Evolutionary conservation across 768 basidiomycete genomes (phyloP).

Genomic region (Boletus pseudo-olivaceus): DNA sequence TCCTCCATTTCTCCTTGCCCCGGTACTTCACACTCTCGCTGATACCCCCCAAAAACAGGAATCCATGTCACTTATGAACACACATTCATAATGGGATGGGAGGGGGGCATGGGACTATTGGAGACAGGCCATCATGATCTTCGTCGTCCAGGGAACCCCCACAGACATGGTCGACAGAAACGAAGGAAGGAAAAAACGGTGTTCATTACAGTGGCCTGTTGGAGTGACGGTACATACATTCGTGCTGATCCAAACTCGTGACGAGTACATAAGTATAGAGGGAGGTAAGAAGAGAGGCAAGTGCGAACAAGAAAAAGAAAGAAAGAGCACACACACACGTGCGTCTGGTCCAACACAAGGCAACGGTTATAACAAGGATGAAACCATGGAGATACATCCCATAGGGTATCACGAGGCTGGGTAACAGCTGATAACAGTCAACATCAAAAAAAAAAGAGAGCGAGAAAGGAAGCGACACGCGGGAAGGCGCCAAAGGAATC

Average conservation of each 20-base stretch:
- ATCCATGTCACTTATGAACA: background rate
- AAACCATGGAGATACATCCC: constrained; percentile 6
- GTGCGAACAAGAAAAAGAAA: background rate
- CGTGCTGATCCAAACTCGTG: constrained; percentile 8
- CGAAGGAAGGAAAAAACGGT: background rate
- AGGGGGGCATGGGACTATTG: background rate
- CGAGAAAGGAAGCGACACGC: background rate
- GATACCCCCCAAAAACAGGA: background rate
- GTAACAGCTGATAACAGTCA: constrained; percentile 28
- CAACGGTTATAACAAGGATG: constrained; percentile 10
- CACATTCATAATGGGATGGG: no score
- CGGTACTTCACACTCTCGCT: background rate
- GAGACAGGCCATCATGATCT: background rate
- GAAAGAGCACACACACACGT: background rate
- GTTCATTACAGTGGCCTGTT: constrained; percentile 6
- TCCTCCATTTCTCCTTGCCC: no score
- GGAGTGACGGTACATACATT: constrained; percentile 20
- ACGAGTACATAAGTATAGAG: constrained; percentile 19
- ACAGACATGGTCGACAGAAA: background rate
- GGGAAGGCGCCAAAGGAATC: background rate
- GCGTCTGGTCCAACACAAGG: constrained; percentile 4
- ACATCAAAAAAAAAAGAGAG: constrained; percentile 1
- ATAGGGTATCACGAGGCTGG: constrained; percentile 26
- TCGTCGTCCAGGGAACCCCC: background rate
- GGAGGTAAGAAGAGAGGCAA: background rate